Evolutionary conservation across 148 eudicot genomes (phyloP), one percentile per base, ranked within the genome.

Genomic region (Vaccinium myrtillus): DNA sequence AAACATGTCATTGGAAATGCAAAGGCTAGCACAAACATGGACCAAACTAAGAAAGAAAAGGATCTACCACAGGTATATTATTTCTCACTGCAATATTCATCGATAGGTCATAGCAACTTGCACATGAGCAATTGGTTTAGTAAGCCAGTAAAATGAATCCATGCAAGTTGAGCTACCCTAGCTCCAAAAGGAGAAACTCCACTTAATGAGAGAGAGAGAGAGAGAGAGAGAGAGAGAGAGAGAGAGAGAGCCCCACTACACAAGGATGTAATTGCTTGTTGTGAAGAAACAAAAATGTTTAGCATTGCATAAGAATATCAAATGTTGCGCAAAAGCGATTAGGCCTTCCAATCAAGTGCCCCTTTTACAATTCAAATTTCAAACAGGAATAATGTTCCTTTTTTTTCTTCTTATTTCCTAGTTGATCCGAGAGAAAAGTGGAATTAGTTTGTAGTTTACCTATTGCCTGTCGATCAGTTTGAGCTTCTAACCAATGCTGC

Each of bases 401-500:
- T 43, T 43, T 67, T 30, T 67, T 67, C 73, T 23, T 30, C 18
- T 67, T 27, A 13, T 30, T 27, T 67, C 1, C 14, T 23, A 10
- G 12, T 25, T 67, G 4, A 67, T 25, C 25, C 7, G 0, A 25
- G 36, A 2, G 39, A 67, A 67, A 12, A 67, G 73, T 65, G 27
- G 73, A 67, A 12, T 11, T 23, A 25, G 71, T 25, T 67, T 10
- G 36, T 67, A 25, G 73, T 65, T 67, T 92, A 97, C 99, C 95
- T 86, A 92, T 82, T 67, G 96, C 94, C 90, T 97, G 99, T n/a
- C 95, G 97, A 67, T 95, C 94, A 48, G 98, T 95, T 85, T 95
- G 95, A 78, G 99, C 99, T 87, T 93, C 94, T 3, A 97, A 90
- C 96, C 94, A 97, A 82, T 97, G 98, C 92, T 97, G 99, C 87